These are phyloP conservation scores for Trichomonascus vanleenenianus DNA, from an alignment of 805 yeast species.

Conservation along the genomic window DNA sequence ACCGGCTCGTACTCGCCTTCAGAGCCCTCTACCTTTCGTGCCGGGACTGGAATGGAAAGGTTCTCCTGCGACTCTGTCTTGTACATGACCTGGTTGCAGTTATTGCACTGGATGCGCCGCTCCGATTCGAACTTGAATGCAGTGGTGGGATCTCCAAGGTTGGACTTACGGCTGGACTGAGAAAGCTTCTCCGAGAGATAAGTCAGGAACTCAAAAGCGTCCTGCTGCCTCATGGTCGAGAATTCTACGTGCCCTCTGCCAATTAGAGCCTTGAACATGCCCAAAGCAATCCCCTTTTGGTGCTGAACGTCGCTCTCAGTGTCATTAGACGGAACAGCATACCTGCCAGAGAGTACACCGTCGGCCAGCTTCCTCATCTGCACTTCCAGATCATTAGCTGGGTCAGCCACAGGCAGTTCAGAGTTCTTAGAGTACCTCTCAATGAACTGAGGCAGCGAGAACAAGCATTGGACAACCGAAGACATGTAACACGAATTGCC, in stretches of 20 bases:
- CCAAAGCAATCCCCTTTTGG: conserved; percentile 72
- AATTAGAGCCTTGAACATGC: conserved; percentile 63
- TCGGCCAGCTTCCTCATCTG: conserved; percentile 76
- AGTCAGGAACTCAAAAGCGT: conserved; percentile 82
- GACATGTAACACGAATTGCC: conserved; percentile 92
- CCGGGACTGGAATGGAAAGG: conserved; percentile 53
- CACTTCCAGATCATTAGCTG: conserved; percentile 57
- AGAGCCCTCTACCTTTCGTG: conserved; percentile 12
- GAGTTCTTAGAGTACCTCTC: conserved; percentile 28
- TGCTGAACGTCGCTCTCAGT: conserved; percentile 31
- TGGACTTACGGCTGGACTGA: conserved; percentile 10
- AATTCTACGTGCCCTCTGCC: conserved; percentile 80
- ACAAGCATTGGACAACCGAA: conserved; percentile 68
- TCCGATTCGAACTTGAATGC: conserved; percentile 58
- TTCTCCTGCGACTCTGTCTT: conserved; percentile 50
- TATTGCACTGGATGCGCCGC: conserved; percentile 50
- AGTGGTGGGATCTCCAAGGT: conserved; percentile 38
- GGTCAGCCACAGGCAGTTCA: conserved; percentile 29
- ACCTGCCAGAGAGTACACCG: conserved; percentile 69
- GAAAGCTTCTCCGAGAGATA: conserved; percentile 53
- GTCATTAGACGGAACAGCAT: conserved; percentile 43
- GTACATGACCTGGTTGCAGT: conserved; percentile 56
- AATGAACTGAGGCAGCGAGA: conserved; percentile 32
- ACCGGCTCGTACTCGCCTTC: conserved; percentile 42
- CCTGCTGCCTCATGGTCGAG: conserved; percentile 84